These are phyloP conservation scores for Strobilomyces confusus DNA, from an alignment of 768 basidiomycete species.

Conservation along the genomic window DNA sequence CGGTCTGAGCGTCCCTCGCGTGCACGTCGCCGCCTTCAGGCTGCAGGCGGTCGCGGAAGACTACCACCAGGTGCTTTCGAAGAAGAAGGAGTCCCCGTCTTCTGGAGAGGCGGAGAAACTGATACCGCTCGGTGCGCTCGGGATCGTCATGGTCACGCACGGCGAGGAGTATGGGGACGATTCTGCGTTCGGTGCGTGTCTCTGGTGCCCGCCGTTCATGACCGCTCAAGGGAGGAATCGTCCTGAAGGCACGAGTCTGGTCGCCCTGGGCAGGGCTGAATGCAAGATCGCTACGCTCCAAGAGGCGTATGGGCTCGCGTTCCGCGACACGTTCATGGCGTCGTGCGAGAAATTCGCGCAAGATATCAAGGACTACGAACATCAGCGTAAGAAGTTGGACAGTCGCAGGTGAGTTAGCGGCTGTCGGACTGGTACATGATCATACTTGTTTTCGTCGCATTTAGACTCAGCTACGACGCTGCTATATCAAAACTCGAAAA, in stretches of 20 bases:
- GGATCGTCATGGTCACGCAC: conserved; percentile 82
- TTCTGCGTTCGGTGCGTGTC: conserved; percentile 59
- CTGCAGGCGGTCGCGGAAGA: conserved; percentile 66
- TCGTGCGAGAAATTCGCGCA: conserved; percentile 63
- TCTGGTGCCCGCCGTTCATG: conserved; percentile 3
- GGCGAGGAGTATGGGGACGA: conserved; percentile 80
- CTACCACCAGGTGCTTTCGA: conserved; percentile 67
- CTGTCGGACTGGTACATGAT: background rate
- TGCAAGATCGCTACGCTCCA: conserved; percentile 83
- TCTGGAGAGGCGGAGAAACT: conserved; percentile 65
- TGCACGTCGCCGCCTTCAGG: conserved; percentile 35
- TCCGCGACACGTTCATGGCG: conserved; percentile 69
- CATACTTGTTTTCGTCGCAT: background rate
- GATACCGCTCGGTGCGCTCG: conserved; percentile 72
- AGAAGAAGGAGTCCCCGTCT: conserved; percentile 67
- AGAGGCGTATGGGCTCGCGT: conserved; percentile 69
- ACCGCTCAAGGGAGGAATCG: background rate
- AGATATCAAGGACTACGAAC: conserved; percentile 81
- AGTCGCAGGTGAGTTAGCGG: conserved; percentile 58
- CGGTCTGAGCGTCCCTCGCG: conserved; percentile 1
- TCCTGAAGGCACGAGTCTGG: conserved; percentile 60
- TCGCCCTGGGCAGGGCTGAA: conserved; percentile 76
- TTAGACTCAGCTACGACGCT: conserved; percentile 74
- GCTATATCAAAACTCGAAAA: conserved; percentile 68
- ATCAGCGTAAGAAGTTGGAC: conserved; percentile 80